Percentiles rank a stretch among this genome's conserved stretches.
phyloP scores from a whole-genome alignment of 495 filamentous ascomycete species.

The Penicillium canariense region DNA sequence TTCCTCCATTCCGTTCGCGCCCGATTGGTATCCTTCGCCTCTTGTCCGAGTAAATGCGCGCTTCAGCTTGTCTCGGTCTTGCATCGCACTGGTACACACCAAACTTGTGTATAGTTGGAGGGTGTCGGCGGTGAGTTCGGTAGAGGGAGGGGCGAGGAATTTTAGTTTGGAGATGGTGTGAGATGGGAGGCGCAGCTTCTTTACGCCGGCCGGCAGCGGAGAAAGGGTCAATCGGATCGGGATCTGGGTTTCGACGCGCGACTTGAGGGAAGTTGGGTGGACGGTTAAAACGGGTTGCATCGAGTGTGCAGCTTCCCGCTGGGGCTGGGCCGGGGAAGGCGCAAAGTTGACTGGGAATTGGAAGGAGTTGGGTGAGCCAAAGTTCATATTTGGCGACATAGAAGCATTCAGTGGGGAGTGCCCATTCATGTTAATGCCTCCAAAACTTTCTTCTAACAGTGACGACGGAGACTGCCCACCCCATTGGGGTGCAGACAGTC shows the following conservation, averaged over 20 bases:
- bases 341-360: conserved; percentile 37
- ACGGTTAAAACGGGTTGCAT: conserved; percentile 50
- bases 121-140: conserved; percentile 61
- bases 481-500: conserved; percentile 49
- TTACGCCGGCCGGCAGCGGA: conserved; percentile 68
- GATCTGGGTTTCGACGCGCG: conserved; percentile 93
- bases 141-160: conserved; percentile 65
- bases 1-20: conserved; percentile 44
- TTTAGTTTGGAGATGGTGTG: conserved; percentile 92
- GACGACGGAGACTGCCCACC: conserved; percentile 54
- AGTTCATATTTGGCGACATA: conserved; percentile 34
- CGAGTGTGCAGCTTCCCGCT: conserved; percentile 21
- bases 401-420: conserved; percentile 35
- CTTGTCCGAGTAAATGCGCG: conserved; percentile 67
- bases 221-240: conserved; percentile 72
- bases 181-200: conserved; percentile 77
- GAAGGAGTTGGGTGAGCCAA: conserved; percentile 30
- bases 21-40: conserved; percentile 38
- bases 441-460: conserved; percentile 44
- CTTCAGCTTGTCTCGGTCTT: conserved; percentile 57
- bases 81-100: conserved; percentile 94
- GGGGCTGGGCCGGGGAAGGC: conserved; percentile 32
- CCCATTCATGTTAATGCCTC: conserved; percentile 43
- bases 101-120: conserved; percentile 77
- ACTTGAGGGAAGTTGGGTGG: conserved; percentile 71